Base-by-base conservation (phyloP, 768 basidiomycete genomes). In the Cubamyces lactineus region DNA sequence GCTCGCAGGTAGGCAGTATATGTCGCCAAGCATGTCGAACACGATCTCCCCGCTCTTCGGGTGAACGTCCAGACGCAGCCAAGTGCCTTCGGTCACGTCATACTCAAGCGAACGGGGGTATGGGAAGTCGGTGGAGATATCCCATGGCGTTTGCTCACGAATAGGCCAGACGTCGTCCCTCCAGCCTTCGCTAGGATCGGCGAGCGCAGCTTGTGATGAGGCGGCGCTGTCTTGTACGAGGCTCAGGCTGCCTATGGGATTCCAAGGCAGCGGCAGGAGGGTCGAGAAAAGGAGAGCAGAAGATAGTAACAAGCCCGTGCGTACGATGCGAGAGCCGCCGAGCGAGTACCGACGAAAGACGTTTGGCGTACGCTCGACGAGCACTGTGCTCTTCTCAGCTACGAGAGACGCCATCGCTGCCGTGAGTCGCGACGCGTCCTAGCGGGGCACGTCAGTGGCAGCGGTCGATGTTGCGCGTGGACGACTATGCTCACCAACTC, bases 71-170 rank as follows among this genome's bases (percentile, higher is more conserved):
- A 91, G 80, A 12, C 88, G 80, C 55, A 91, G 74, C 88, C 88
- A 91, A 39, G 89, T 91, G 8, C 89, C 89, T 69, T 90, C 86
- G 43, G 80, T 76, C 15, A 90, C 88, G 58, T 89, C 84, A 70
- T 86, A 91, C 57, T 83, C 80, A 34, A 90, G 75, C 19, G 73
- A 74, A n/a, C 88, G 84, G 1, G 87, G 85, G 73, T 84, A 83
- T n/a, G 83, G 79, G 66, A 83, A 89, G 75, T 90, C 86, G 21
- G 87, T 89, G 21, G 88, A 89, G 62, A 91, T 90, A 68, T 91
- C 89, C 87, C 88, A 91, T 7, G 73, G 65, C 19, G 77, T 81
- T 59, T 79, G 83, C 28, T 77, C 74, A 38, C 87, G 86, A 24
- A 88, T 72, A 21, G 89, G 89, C 78, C 84, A 91, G 26, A 85